These are phyloP conservation scores for Globisporangium splendens DNA, from an alignment of 352 stramenopile genomes.

Conservation along the genomic window DNA sequence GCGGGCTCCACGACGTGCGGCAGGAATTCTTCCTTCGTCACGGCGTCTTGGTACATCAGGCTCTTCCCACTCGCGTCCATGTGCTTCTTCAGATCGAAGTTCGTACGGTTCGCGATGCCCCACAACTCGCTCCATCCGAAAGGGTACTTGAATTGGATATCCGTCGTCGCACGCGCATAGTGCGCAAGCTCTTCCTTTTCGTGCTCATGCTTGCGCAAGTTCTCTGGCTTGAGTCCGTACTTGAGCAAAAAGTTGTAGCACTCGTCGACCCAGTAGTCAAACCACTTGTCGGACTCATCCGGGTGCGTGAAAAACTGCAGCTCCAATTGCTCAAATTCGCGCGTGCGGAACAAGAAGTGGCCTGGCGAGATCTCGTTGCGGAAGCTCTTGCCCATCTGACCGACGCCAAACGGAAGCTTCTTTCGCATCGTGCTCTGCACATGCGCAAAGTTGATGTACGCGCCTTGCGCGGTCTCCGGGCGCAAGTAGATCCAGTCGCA, in stretches of 20 bases:
- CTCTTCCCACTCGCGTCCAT: constrained; percentile 91
- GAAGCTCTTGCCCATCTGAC: constrained; percentile 98
- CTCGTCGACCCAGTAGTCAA: constrained; percentile 91
- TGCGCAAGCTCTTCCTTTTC: constrained; percentile 92
- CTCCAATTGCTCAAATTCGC: constrained; percentile 99
- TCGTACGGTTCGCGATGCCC: constrained; percentile 94
- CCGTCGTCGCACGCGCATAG: constrained; percentile 95
- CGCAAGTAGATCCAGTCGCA: constrained; percentile 93
- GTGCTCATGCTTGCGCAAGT: constrained; percentile 92
- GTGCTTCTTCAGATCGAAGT: constrained; percentile 97
- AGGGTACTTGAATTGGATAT: constrained; percentile 97
- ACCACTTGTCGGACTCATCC: constrained; percentile 72
- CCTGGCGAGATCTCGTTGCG: constrained; percentile 97
- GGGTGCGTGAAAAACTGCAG: constrained; percentile 83
- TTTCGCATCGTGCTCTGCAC: constrained; percentile 89
- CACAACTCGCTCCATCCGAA: constrained; percentile 97
- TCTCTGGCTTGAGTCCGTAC: constrained; percentile 85
- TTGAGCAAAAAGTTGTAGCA: constrained; percentile 89
- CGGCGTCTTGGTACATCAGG: constrained; percentile 60
- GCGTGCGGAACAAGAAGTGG: constrained; percentile 96
- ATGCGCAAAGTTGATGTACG: constrained; percentile 98
- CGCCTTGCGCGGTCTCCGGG: constrained; percentile 97
- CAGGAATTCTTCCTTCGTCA: constrained; percentile 87
- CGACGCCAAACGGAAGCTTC: constrained; percentile 95
- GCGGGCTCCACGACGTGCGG: constrained; percentile 94